Percentiles rank a stretch among this genome's conserved stretches.
phyloP scores from a whole-genome alignment of 1,139 yeast species.

The Petasospora fabianii region DNA sequence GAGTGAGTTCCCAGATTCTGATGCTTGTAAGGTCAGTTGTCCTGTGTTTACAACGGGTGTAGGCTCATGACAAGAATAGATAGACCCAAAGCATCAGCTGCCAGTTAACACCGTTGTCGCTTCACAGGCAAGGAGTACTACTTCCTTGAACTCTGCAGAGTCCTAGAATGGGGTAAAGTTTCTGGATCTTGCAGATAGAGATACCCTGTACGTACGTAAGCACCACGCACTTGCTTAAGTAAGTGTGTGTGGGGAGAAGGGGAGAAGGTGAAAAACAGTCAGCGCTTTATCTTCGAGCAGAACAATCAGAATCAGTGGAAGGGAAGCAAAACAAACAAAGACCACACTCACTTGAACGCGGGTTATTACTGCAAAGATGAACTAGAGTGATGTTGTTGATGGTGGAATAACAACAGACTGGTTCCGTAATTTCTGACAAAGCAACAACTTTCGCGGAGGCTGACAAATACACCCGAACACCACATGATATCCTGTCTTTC shows the following conservation, averaged over 20 bases:
- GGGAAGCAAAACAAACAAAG: background rate
- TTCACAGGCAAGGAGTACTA: too few species aligned
- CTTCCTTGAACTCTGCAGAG: too few species aligned
- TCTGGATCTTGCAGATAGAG: too few species aligned
- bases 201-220: background rate
- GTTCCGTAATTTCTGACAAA: slow-evolving; percentile 14
- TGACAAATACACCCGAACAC: background rate
- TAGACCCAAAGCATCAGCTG: too few species aligned
- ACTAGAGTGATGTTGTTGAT: background rate
- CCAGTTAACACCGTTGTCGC: too few species aligned
- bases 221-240: background rate
- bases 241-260: too few species aligned
- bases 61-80: too few species aligned
- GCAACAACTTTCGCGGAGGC: slow-evolving; percentile 4
- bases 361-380: background rate
- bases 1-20: too few species aligned
- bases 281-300: background rate
- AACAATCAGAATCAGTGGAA: background rate
- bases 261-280: too few species aligned
- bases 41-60: too few species aligned
- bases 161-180: too few species aligned
- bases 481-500: slow-evolving; percentile 4
- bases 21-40: too few species aligned
- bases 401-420: background rate
- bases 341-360: background rate